Base-by-base conservation (phyloP, 495 filamentous ascomycete genomes). In the Penicillium cataractarum region DNA sequence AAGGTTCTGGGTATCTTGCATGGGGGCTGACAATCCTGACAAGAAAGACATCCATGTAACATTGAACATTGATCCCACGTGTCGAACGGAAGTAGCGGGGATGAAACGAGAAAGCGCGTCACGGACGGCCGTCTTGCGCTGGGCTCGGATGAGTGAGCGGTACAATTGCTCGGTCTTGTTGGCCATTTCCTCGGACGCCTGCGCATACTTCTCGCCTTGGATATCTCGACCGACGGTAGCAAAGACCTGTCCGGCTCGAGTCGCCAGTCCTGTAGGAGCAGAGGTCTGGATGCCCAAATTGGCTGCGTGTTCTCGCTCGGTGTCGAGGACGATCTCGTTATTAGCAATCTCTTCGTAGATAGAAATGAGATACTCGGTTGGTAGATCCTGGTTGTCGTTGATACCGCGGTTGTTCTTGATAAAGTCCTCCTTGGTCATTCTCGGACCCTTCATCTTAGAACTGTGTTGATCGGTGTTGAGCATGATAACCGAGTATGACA, bases 11-110 rank as follows among this genome's bases (percentile, higher is more conserved):
- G 91, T 91, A 70, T 94, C 92, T 67, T 97, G 94, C 75, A 92
- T 92, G 60, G 92, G 87, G 29, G 91, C 92, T 4, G 95, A 97
- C 27, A 98, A 82, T 0, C 92, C 92, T 10, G 92, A 97, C 70
- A 98, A 88, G 76, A 97, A 96, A 21, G 94, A 95, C 94, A 97
- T 99, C 95, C 95, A 99, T 0, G 92, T 96, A 17, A 97, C 93
- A 65, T 98, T 93, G 66, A 99, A 99, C 94, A 99, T 99, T 3
- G 95, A 93, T 0, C 95, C 95, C 54, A 96, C 90, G 76, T 99
- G 95, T 63, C 90, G 93, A 72, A 91, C 93, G 0, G 93, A 97
- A 1, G 92, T 92, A 1, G 96, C 95, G 13, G 91, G 89, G 62
- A 98, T 95, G 73, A 93, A 99, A 65, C 86, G 92, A 3, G 85